Evolutionary conservation across 768 basidiomycete species (phyloP), one percentile per base, ranked within the genome.

Genomic region (Butyriboletus loyo): DNA sequence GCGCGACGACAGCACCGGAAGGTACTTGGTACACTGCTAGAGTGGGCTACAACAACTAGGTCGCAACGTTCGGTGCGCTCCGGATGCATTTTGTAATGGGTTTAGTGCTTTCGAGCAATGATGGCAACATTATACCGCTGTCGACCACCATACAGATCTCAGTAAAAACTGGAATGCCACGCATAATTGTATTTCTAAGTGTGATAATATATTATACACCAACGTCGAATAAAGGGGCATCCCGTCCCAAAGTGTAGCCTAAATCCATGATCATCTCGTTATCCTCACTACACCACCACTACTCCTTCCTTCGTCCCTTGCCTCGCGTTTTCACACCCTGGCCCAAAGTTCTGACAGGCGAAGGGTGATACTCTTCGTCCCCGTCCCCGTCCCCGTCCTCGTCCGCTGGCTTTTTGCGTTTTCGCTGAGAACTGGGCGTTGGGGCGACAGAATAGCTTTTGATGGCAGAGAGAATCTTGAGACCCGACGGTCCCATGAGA

Each of bases 21-120:
- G 87, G 86, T 0, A 67, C 81, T 32, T 89, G 83, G 79, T 96
- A 92, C 68, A 89, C 86, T 1, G 79, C 87, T 1, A 74, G 88
- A 56, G 80, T 77, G 28, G 81, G 82, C 61, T 84, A 84, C 62
- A 81, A 71, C 63, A 77, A 74, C 31, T 83, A 70, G 59, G 7
- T 32, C 7, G 39, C 32, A 15, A 34, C 3, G 3, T 8, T 31
- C 13, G 17, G 8, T 7, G 17, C 21, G 10, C 9, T 31, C 28
- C 14, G 21, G 22, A 35, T 47, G 22, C n/a, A 19, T n/a, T n/a
- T n/a, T n/a, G 7, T 8, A 22, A 8, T 28, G 7, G 28, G 21
- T 13, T 24, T 3, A 8, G 15, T 15, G 21, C 37, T 24, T 25
- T 51, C 5, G 11, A 19, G 14, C 24, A 34, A 40, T 11, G n/a